Evolutionary conservation across 192 early-diverging fungal species (phyloP).

Genomic region (Chytriomyces sp.): DNA sequence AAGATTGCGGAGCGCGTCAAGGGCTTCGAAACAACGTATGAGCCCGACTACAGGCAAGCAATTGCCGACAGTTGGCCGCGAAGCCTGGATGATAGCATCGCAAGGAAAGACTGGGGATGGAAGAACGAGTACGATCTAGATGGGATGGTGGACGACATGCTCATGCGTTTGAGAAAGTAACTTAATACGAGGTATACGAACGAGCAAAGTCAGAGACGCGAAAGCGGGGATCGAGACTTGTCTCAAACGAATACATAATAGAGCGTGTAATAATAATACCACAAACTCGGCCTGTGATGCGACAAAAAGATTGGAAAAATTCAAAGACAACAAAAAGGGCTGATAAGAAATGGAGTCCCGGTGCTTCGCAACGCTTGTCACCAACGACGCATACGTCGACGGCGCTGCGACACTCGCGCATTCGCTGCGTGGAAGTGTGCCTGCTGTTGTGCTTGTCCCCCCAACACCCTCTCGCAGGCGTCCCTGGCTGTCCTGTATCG

Average conservation of each 20-base stretch:
- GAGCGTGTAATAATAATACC: no score
- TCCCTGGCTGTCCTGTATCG: constrained; percentile 58
- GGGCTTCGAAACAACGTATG: constrained; percentile 64
- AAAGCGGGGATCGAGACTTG: background rate
- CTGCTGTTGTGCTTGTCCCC: constrained; percentile 78
- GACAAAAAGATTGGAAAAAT: background rate
- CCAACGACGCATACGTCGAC: constrained; percentile 81
- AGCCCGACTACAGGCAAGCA: constrained; percentile 64
- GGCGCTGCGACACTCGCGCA: constrained; percentile 82
- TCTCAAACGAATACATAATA: background rate
- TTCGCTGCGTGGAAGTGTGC: constrained; percentile 69
- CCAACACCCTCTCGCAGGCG: constrained; percentile 54
- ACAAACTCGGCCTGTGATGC: no score
- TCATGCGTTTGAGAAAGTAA: constrained; percentile 24
- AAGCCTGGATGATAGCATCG: constrained; percentile 63
- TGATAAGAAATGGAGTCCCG: background rate
- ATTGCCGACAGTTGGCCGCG: constrained; percentile 73
- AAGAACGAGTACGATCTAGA: constrained; percentile 61
- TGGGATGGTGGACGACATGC: constrained; percentile 66
- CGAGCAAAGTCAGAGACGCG: constrained; percentile 12
- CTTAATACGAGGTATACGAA: constrained; percentile 6
- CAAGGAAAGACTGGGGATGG: constrained; percentile 71
- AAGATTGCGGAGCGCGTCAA: constrained; percentile 61
- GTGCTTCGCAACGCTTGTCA: constrained; percentile 83
- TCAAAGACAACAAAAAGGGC: background rate